Base-by-base conservation (phyloP, 1,284 basidiomycete species). In the Schizophyllum amplum region DNA sequence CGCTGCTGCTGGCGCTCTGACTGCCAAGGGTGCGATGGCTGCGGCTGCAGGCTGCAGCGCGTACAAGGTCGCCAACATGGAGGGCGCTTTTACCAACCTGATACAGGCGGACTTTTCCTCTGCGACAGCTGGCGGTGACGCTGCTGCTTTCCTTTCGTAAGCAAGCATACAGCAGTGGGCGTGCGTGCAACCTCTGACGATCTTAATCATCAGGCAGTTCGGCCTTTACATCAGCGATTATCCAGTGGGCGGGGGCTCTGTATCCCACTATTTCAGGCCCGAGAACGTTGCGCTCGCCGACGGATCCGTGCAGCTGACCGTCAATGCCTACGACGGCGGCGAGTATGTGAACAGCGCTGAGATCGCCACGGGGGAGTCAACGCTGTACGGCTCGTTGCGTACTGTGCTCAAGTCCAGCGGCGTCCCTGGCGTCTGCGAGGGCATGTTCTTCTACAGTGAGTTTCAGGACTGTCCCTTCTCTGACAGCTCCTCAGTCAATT, bases 371-470 rank as follows among this genome's bases (percentile, higher is more conserved):
- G 52, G 60, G 17, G 64, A 65, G 24, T n/a, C 59, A 4, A 68
- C 71, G 57, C 57, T 61, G 53, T 72, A 69, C 55, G 70, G 62
- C 5, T 72, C 71, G 9, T 67, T 71, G n/a, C 59, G 69, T 24
- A 69, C 68, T 24, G 64, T 69, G 21, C 59, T 66, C 48, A 72
- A 71, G 57, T 71, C 69, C 33, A 71, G 70, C 55, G 60, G 59
- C 15, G 62, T 64, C 7, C 67, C 64, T 23, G 71, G 70, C 24
- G 65, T 71, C 25, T 65, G 67, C n/a, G 71, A 71, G 50, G 71
- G 70, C 24, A 69, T 68, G 57, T 71, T 72, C 56, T 69, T 70
- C 59, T 72, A 71, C 54, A 53, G 71, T 70, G 55, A 53, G 68
- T 56, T 17, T 11, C 6, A 33, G 27, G 6, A 33, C 5, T 33